phyloP scores from a whole-genome alignment of 805 yeast genomes.

The Pichia exigua region DNA sequence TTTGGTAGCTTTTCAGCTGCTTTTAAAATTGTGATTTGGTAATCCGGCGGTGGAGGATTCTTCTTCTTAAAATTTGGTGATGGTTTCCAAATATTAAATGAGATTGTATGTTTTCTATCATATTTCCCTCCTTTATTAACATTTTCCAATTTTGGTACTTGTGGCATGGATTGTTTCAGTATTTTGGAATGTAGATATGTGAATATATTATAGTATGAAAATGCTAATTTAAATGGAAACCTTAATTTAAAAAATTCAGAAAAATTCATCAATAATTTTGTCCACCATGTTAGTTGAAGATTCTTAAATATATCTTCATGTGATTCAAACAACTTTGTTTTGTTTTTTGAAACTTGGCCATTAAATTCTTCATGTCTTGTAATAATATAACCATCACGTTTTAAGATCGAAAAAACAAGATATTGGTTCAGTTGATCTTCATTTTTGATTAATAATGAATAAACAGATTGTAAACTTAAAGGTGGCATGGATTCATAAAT shows the following conservation, averaged over 20 bases:
- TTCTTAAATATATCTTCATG: conserved; percentile 2
- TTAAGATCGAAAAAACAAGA: conserved; percentile 64
- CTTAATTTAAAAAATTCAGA: conserved; percentile 3
- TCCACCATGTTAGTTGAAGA: conserved; percentile 8
- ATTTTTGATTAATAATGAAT: conserved; percentile 39
- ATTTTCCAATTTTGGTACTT: not conserved
- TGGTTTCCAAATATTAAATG: conserved; percentile 83
- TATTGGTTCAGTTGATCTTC: conserved; percentile 41
- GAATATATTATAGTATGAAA: conserved; percentile 14
- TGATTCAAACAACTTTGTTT: not conserved
- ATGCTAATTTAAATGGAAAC: conserved; percentile 11
- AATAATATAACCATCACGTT: conserved; percentile 72
- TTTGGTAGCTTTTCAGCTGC: conserved; percentile 42
- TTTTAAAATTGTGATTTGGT: conserved; percentile 54
- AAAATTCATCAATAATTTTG: conserved; percentile 1
- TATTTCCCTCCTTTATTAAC: conserved; percentile 9
- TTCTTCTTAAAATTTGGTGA: conserved; percentile 60
- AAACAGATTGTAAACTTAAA: conserved; percentile 57
- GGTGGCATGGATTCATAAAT: conserved; percentile 27
- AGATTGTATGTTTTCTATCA: conserved; percentile 27
- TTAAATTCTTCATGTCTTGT: conserved; percentile 20
- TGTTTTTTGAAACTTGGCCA: not conserved
- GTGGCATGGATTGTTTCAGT: conserved; percentile 6
- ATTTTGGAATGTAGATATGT: conserved; percentile 13
- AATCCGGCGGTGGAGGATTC: conserved; percentile 66